Evolutionary conservation across 306 rosid genomes (phyloP), one percentile per base, ranked within the genome.

Genomic region (Acacia melanoxylon): DNA sequence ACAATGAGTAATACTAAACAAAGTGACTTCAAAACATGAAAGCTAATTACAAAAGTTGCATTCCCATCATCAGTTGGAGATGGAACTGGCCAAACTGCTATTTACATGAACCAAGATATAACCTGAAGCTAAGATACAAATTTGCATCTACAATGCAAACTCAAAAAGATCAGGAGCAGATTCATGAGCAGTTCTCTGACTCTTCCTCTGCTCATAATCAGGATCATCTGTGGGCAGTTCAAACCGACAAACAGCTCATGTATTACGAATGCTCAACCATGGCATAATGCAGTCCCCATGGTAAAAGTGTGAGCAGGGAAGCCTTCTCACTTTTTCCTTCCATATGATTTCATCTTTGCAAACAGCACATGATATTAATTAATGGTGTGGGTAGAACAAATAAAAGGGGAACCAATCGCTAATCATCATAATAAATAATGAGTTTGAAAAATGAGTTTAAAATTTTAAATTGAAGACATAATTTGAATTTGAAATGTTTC

Each of bases 221-320:
- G 89, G 89, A 84, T 95, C 98, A 80, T 93, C 98, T 0, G 98
- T 95, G 5, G 98, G 98, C 86, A 95, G 82, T 87, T 93, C 98
- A 52, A 75, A 90, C 88, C 98, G 88, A 84, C 98, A 95, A 75
- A 92, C n/a, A n/a, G n/a, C n/a, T n/a, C n/a, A n/a, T n/a, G n/a
- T n/a, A n/a, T n/a, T n/a, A n/a, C n/a, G n/a, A n/a, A n/a, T n/a
- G n/a, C n/a, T n/a, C n/a, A n/a, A n/a, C n/a, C n/a, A n/a, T n/a
- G n/a, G n/a, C n/a, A n/a, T n/a, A n/a, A n/a, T n/a, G n/a, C n/a
- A n/a, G n/a, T n/a, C n/a, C n/a, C n/a, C n/a, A n/a, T n/a, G n/a
- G n/a, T n/a, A n/a, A n/a, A n/a, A n/a, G n/a, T n/a, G n/a, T n/a
- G n/a, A n/a, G n/a, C n/a, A n/a, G n/a, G n/a, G n/a, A n/a, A n/a